Evolutionary conservation across 768 basidiomycete genomes (phyloP), one percentile per base, ranked within the genome.

Genomic region (Trametes meyenii): DNA sequence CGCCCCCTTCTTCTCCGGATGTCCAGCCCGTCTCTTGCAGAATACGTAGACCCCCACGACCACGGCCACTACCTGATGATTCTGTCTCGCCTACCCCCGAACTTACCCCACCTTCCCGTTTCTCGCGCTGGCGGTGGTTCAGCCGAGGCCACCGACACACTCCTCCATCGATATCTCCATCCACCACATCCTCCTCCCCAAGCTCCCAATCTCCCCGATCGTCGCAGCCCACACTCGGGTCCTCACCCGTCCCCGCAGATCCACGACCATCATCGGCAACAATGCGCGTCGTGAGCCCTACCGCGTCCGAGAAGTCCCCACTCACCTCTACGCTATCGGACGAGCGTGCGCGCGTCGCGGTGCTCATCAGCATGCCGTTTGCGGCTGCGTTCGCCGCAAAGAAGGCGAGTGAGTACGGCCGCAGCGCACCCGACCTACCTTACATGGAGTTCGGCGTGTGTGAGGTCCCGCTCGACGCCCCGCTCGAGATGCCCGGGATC

Each of bases 311-410:
- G 50, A 57, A 57, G 36, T 16, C 49, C 42, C 23, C 38, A n/a
- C 58, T 42, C 26, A 43, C 54, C 17, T 35, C 49, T 13, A 51
- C 61, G 14, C 55, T 44, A 14, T 29, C 45, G 14, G 50, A 49
- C 43, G 50, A 55, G 52, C 51, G 12, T 29, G 57, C 64, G 24
- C 49, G 57, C 58, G 61, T 71, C 29, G 63, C 63, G 3, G 65
- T 70, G 50, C 62, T 71, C 12, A 63, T 71, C 39, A 60, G 61
- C 26, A 71, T 71, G 70, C 70, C 70, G 13, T 61, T 59, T 42
- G 45, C 67, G 24, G 45, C 58, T 24, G 40, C 43, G n/a, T 53
- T 50, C 29, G 57, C 56, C 13, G 50, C 53, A 53, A 49, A 48
- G 44, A 38, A 58, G 43, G 52, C 50, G 33, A 36, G 48, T 42